Evolutionary conservation across 208 protist species (phyloP), one percentile per base, ranked within the genome.

Genomic region (Borovskyia barvae): DNA sequence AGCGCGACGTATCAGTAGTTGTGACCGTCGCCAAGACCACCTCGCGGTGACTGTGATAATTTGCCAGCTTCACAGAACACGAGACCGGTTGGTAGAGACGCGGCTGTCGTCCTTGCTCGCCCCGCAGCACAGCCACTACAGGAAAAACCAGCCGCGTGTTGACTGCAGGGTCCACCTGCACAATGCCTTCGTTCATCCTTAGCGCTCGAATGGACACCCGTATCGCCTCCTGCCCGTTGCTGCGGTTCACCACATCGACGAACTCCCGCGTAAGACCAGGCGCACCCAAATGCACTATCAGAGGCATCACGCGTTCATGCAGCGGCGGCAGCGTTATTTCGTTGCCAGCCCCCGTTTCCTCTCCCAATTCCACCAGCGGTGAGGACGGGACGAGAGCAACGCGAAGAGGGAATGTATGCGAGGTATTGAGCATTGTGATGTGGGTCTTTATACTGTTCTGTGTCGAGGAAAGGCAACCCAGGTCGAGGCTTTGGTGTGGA

Each of bases 181-280:
- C 36, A 40, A 70, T 57, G 47, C 63, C 54, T 17, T 70, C 63
- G 22, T 70, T 70, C 29, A 70, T 73, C 11, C 74, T 62, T 24
- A 93, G 60, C 30, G 74, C 69, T 26, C 59, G 72, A 19, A 93
- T 11, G 14, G 46, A 37, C 9, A 89, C 56, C 11, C 41, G 66
- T 12, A 89, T 75, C 5, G 76, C 58, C 20, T 81, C 77, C 58
- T 94, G 88, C 25, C 49, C 47, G 37, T 80, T 89, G 61, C 74
- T 90, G 37, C 72, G 58, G 47, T 94, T 94, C 51, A 72, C 49
- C 2, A 94, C 37, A 12, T 73, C 51, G 24, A 94, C 35, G 45
- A 67, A 63, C 60, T 86, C 82, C n/a, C 67, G 59, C 28, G 81
- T 53, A 32, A 87, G 75, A 12, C 88, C 88, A 0, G 77, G 73